Base-by-base conservation (phyloP, 1,284 basidiomycete genomes). In the Lignosus rhinocerotis region DNA sequence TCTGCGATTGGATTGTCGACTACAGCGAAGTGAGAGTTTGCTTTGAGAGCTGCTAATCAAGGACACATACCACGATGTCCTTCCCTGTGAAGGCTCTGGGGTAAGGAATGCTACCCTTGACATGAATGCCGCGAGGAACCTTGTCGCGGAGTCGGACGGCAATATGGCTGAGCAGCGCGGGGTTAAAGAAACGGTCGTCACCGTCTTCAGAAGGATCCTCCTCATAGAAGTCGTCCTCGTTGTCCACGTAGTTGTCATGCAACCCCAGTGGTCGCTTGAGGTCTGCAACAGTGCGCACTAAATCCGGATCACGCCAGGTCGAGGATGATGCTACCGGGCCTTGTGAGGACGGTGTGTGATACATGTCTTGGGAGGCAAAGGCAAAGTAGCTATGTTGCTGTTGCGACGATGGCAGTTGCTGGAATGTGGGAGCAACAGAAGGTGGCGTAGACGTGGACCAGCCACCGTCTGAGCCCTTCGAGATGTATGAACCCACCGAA, bases 61-160 rank as follows among this genome's bases (percentile, higher is more conserved):
- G 10, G 31, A 16, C 12, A 83, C 93, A 69, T 75, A 95, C 92
- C 58, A 98, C 93, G 51, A 96, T 87, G 69, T 96, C 94, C 64
- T 90, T 91, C 6, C 94, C 95, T 1, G 94, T 97, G 69, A 97
- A 97, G 11, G 92, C 90, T 11, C 85, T 79, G 2, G 88, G 88
- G 72, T 94, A 96, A 0, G 92, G 89, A 46, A 96, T 90, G 57
- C 91, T 90, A 8, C 91, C 92, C 74, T 97, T 97, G 61, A 95
- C 90, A 69, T 98, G 95, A 3, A 86, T 87, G 12, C 88, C 88
- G 48, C 91, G 80, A 1, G 90, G 90, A 1, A 98, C 90, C 66
- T 90, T 88, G 73, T 97, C 94, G 45, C 89, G 82, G 53, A 98
- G 75, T 67, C 93, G 88, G 7, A 96, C 87, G 5, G 94, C 94